phyloP scores from a whole-genome alignment of 176 grass and related monocot species.

The Aegilops sharonensis region DNA sequence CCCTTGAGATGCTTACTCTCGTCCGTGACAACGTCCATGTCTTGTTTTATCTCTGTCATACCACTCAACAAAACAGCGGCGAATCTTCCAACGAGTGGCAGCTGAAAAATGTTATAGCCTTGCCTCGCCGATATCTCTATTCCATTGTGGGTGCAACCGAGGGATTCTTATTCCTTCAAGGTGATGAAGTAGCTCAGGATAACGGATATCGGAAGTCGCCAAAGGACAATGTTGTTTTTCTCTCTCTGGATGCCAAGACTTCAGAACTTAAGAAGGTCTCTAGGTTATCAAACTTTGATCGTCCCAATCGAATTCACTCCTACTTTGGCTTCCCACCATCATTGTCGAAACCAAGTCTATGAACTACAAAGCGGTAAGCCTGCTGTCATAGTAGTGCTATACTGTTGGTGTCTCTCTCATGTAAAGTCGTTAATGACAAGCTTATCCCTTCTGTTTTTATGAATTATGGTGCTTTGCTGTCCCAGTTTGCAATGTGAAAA shows the following conservation, averaged over 20 bases:
- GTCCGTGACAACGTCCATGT: too few relatives aligned
- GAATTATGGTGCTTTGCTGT: too few relatives aligned
- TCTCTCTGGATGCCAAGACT: conserved; percentile 6
- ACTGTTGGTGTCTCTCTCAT: neutral
- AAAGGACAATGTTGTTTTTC: neutral
- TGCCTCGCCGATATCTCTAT: neutral
- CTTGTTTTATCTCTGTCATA: neutral
- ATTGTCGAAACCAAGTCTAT: conserved; percentile 7
- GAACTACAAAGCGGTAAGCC: conserved; percentile 2
- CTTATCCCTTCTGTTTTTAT: neutral
- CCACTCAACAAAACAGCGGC: neutral
- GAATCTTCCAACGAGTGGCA: neutral
- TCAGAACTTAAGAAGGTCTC: conserved; percentile 3
- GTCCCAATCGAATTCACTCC: neutral
- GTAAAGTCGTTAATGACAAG: neutral
- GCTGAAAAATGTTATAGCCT: neutral
- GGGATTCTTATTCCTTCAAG: conserved; percentile 12
- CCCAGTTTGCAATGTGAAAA: too few relatives aligned
- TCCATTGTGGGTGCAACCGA: neutral
- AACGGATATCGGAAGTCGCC: accelerated
- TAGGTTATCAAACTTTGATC: neutral
- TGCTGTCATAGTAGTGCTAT: neutral
- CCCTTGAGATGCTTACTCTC: neutral
- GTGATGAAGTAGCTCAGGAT: neutral
- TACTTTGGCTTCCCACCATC: conserved; percentile 19